A percentile compares a stretch with the other conserved stretches of the same genome.
Evolutionary conservation across 2,329 filamentous ascomycete genomes (phyloP).

Genomic region (Colletotrichum echinochloae): DNA sequence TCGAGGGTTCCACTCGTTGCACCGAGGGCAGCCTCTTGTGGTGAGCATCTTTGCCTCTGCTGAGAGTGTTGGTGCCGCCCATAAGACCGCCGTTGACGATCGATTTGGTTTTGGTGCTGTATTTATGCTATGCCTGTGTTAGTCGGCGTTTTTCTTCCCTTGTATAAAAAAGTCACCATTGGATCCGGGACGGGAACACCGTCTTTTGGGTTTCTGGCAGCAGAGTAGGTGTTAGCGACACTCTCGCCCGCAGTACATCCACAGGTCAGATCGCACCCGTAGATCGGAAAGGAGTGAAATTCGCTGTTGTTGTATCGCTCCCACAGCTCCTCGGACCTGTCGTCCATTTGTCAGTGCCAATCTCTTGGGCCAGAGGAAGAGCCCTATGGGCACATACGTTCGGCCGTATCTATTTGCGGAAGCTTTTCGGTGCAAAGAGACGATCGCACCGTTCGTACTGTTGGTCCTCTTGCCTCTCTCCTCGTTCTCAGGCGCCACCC

Average conservation of each 20-base stretch:
- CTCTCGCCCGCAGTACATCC: background rate
- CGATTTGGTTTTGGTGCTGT: background rate
- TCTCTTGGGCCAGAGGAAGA: background rate
- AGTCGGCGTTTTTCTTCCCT: background rate
- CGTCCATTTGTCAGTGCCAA: background rate
- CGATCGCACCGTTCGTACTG: background rate
- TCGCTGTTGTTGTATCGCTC: constrained; percentile 18
- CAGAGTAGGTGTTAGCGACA: constrained; percentile 10
- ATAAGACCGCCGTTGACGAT: background rate
- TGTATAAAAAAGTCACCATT: constrained; percentile 26
- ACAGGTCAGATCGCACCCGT: constrained; percentile 24
- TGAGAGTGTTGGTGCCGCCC: constrained; percentile 8
- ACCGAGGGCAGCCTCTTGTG: constrained; percentile 22
- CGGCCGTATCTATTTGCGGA: background rate
- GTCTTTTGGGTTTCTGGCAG: constrained; percentile 31
- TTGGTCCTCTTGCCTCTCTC: constrained; percentile 10
- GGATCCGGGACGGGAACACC: constrained; percentile 30
- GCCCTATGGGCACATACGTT: constrained; percentile 13
- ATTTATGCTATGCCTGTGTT: constrained; percentile 12
- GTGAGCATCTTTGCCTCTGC: background rate
- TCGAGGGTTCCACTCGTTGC: constrained; percentile 10
- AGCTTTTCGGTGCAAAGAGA: background rate
- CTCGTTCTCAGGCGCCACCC: constrained; percentile 1
- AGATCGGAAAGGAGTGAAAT: constrained; percentile 29
- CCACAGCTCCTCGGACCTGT: constrained; percentile 19